A percentile compares a stretch with the other conserved stretches of the same genome.
Evolutionary conservation across 371 early-diverging fungal genomes (phyloP).

Genomic region (Phascolomyces articulosus): DNA sequence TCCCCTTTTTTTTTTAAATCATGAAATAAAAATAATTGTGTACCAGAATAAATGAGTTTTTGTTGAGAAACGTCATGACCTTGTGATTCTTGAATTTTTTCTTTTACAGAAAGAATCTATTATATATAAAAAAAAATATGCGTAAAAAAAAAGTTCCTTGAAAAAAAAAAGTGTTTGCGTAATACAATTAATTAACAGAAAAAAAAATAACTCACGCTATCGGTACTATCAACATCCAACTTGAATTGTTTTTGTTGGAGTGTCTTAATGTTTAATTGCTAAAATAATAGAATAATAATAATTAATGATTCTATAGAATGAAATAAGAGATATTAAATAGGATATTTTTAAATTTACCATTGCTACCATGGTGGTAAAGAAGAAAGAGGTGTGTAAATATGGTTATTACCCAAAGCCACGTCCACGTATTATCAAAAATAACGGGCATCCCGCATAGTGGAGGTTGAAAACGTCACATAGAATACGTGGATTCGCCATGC

Average conservation of each 20-base stretch:
- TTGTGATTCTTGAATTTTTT: slow-evolving; percentile 73
- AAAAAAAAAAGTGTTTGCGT: not conserved
- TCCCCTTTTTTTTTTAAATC: no score
- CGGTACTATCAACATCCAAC: slow-evolving; percentile 79
- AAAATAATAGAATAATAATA: slow-evolving; percentile 5
- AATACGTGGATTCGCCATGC: no score
- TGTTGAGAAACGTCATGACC: slow-evolving; percentile 73
- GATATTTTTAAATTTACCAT: not conserved
- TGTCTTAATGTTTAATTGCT: slow-evolving; percentile 89
- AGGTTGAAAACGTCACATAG: no score
- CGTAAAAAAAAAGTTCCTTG: not conserved
- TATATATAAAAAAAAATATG: no score
- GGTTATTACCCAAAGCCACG: no score
- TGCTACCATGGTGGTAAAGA: slow-evolving; percentile 3
- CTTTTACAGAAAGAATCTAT: slow-evolving; percentile 76
- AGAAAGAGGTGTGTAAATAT: not conserved
- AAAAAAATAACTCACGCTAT: slow-evolving; percentile 55
- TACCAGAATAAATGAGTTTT: slow-evolving; percentile 90
- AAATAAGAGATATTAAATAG: not conserved
- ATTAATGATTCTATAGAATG: not conserved
- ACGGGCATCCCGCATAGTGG: no score
- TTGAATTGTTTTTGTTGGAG: slow-evolving; percentile 83
- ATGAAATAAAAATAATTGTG: no score
- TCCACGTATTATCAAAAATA: no score
- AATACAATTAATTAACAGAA: not conserved